These are phyloP conservation scores for Tremella fuciformis DNA, from an alignment of 768 basidiomycete species.

Conservation along the genomic window DNA sequence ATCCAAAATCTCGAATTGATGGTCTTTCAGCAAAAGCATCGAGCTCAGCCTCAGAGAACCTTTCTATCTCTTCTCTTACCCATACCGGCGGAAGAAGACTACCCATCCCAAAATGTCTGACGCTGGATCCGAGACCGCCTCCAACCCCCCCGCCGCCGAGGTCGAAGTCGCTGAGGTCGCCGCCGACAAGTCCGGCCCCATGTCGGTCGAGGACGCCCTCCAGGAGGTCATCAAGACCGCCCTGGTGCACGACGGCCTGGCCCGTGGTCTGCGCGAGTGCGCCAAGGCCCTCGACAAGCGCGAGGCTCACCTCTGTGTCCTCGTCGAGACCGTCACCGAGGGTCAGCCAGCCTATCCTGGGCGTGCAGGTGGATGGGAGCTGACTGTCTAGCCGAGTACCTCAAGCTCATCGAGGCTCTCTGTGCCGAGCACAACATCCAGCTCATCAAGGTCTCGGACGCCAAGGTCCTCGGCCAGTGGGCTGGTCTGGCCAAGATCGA, in stretches of 20 bases:
- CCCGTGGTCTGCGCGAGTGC: constrained; percentile 93
- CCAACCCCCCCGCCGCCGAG: constrained; percentile 50
- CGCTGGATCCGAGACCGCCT: constrained; percentile 52
- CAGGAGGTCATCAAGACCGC: constrained; percentile 99
- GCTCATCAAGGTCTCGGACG: constrained; percentile 97
- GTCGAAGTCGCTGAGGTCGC: constrained; percentile 67
- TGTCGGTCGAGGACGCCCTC: constrained; percentile 79
- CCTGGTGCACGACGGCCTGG: constrained; percentile 95
- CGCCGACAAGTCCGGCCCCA: constrained; percentile 83
- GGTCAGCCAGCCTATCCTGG: constrained; percentile 35
- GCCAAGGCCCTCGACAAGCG: constrained; percentile 98
- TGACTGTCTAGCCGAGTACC: constrained; percentile 72
- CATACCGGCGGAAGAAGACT: constrained; percentile 49
- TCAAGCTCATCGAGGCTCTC: constrained; percentile 99
- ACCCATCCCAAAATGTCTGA: constrained; percentile 50
- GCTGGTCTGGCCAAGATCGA: constrained; percentile 99
- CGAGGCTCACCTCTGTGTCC: constrained; percentile 95
- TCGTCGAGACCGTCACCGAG: constrained; percentile 98
- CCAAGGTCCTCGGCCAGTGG: constrained; percentile 97
- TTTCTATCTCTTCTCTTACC: constrained; percentile 15
- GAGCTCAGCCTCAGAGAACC: constrained; percentile 3
- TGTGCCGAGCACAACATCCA: constrained; percentile 99
- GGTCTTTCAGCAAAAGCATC: neutral
- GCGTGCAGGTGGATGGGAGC: neutral
- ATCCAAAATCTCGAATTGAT: constrained; percentile 4